Percentiles rank a stretch among this genome's conserved stretches.
These are phyloP conservation scores for Triticum timopheevii DNA, from an alignment of 176 grass and related monocot genomes.

Conservation along the genomic window DNA sequence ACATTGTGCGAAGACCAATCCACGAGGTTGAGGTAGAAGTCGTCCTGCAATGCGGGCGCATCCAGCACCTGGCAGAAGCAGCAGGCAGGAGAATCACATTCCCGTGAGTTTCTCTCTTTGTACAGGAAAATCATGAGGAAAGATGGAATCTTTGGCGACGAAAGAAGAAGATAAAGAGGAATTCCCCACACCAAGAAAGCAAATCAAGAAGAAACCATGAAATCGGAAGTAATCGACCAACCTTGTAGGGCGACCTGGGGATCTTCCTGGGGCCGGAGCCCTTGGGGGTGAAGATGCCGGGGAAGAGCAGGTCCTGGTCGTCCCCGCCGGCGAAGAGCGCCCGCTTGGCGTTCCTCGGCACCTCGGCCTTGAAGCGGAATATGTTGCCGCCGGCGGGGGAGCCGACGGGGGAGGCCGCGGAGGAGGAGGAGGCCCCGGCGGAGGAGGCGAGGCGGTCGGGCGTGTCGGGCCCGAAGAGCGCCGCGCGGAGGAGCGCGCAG, in stretches of 20 bases:
- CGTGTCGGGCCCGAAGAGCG: constrained; percentile 69
- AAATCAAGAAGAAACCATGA: not conserved
- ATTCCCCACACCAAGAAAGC: not conserved
- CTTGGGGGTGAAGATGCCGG: constrained; percentile 41
- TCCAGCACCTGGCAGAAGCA: constrained; percentile 74
- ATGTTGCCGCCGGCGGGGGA: constrained; percentile 65
- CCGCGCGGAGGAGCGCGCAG: constrained; percentile 69
- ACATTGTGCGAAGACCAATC: constrained; percentile 99
- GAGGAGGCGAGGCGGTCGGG: constrained; percentile 61
- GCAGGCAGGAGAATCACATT: not conserved
- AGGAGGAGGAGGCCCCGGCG: constrained; percentile 55
- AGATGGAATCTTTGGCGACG: not conserved
- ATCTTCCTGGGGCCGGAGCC: constrained; percentile 69
- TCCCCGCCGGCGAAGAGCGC: constrained; percentile 44
- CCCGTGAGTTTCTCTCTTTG: not conserved
- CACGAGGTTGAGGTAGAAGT: constrained; percentile 98
- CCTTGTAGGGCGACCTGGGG: constrained; percentile 86
- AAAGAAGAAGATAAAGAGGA: constrained; percentile 3
- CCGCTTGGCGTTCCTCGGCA: constrained; percentile 59
- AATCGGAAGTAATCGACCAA: not conserved
- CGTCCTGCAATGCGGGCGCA: constrained; percentile 94
- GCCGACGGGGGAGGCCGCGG: constrained; percentile 37
- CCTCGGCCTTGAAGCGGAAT: constrained; percentile 91
- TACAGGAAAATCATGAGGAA: not conserved
- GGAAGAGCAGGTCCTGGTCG: constrained; percentile 63